Evolutionary conservation across 768 basidiomycete genomes (phyloP), one percentile per base, ranked within the genome.

Genomic region (Suillus luteus): DNA sequence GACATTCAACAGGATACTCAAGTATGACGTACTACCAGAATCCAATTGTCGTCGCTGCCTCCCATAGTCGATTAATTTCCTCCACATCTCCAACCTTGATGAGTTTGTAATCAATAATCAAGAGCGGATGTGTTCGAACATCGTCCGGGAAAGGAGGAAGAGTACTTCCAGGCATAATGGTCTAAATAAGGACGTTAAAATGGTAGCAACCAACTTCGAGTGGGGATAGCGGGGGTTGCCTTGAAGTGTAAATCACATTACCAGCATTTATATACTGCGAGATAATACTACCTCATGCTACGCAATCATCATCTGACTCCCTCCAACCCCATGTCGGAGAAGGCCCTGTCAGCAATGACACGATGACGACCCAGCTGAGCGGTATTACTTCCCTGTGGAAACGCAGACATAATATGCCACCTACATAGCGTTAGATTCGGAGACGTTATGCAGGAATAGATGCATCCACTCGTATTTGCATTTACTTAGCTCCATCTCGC

Each of bases 1-100:
- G 2, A 51, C 4, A 7, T 8, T 4, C 11, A 41, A 24, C 12
- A 19, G 27, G 48, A 12, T 2, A 51, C 10, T 17, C 37, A 15
- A 9, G 14, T 40, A 12, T 22, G 35, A 81, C 82, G 69, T 68
- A 83, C 81, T 84, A 85, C 80, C 83, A 85, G 71, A 85, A 85
- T 1, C 84, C 84, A 19, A 85, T 73, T 38, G 76, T 72, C 0
- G 80, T 82, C 19, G 81, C 80, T 0, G 83, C 83, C 27, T 79
- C 69, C 80, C 81, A 84, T n/a, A 85, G 76, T 57, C 69, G 75
- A 9, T 79, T 75, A 14, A 80, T 70, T 69, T 83, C 84, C 1
- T 61, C 62, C 9, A 69, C 17, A 40, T 82, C 76, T 1, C 78
- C 71, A 0, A 68, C 67, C 22, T 73, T 72, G 33, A 85, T 67